Conservation (phyloP, 768 basidiomycete genomes). For the Suillus lakei region DNA sequence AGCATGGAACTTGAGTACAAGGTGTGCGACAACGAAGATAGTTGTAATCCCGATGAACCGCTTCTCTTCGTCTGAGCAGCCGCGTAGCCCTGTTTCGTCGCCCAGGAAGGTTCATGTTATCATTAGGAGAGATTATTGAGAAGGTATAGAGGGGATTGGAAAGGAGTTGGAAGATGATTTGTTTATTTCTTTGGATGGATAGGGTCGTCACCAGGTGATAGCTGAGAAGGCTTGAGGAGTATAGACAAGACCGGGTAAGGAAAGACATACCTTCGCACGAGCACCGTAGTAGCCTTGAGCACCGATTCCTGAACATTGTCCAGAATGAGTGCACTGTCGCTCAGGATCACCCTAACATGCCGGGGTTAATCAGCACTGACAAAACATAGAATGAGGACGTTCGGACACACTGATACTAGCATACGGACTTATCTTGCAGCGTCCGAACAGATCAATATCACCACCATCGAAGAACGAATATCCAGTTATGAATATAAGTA, state of each 20-base stretch:
- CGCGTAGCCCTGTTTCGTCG: conserved; percentile 64
- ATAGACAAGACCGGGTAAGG: background rate
- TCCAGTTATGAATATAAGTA: conserved; percentile 49
- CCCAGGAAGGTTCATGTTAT: conserved; percentile 58
- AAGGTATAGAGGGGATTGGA: conserved; percentile 45
- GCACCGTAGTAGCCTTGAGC: conserved; percentile 79
- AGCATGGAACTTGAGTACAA: conserved; percentile 77
- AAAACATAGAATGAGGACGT: conserved; percentile 2
- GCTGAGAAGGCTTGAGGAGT: conserved; percentile 43
- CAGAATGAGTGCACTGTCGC: conserved; percentile 78
- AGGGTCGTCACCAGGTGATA: conserved; percentile 86
- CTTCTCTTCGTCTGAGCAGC: conserved; percentile 83
- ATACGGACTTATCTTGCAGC: conserved; percentile 62
- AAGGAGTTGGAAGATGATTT: conserved; percentile 52
- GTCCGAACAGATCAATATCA: conserved; percentile 70
- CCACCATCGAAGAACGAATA: conserved; percentile 88
- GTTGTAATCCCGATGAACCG: conserved; percentile 86
- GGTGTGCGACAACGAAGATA: conserved; percentile 86
- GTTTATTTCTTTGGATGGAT: conserved; percentile 77
- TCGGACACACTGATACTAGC: conserved; percentile 62
- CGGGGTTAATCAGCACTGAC: background rate
- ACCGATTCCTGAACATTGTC: conserved; percentile 92
- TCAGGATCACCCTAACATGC: too few species aligned
- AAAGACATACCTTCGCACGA: conserved; percentile 72
- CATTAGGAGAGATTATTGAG: conserved; percentile 37